Evolutionary conservation across 2,329 filamentous ascomycete genomes (phyloP).

Genomic region (Cordyceps cicadae): DNA sequence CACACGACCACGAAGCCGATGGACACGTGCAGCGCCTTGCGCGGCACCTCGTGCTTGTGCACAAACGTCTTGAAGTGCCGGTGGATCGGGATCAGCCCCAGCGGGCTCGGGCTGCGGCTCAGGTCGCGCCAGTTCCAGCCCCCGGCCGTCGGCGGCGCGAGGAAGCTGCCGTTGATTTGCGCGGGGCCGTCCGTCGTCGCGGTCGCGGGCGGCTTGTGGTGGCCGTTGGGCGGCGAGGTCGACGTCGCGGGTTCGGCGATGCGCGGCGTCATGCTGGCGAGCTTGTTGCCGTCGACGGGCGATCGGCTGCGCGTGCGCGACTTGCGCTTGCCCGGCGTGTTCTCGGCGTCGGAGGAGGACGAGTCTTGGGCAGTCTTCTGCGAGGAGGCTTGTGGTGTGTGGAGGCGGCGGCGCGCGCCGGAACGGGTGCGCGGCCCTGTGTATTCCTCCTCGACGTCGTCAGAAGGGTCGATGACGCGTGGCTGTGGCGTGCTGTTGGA

Average conservation of each 20-base stretch:
- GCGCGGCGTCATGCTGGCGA: conserved; percentile 44
- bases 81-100: conserved; percentile 93
- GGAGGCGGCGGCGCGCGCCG: conserved; percentile 46
- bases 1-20: conserved; percentile 91
- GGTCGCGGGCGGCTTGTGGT: conserved; percentile 15
- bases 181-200: conserved; percentile 21
- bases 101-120: conserved; percentile 82
- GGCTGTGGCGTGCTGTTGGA: background rate
- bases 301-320: conserved; percentile 66
- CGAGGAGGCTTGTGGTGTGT: conserved; percentile 46
- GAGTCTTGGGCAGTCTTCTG: conserved; percentile 31
- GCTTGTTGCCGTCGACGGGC: conserved; percentile 46
- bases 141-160: conserved; percentile 54
- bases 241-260: conserved; percentile 21
- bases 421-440: conserved; percentile 72
- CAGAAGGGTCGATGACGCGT: conserved; percentile 20
- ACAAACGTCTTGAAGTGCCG: conserved; percentile 84
- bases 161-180: conserved; percentile 53
- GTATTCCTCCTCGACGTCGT: conserved; percentile 46
- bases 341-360: conserved; percentile 30
- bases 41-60: conserved; percentile 93
- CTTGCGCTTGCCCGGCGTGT: conserved; percentile 42
- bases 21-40: conserved; percentile 87
- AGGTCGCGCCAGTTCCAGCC: conserved; percentile 79
- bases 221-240: conserved; percentile 9